Percentiles rank a stretch among this genome's conserved stretches.
phyloP scores from a whole-genome alignment of 148 eudicot genomes.

The Vaccinium myrtillus region DNA sequence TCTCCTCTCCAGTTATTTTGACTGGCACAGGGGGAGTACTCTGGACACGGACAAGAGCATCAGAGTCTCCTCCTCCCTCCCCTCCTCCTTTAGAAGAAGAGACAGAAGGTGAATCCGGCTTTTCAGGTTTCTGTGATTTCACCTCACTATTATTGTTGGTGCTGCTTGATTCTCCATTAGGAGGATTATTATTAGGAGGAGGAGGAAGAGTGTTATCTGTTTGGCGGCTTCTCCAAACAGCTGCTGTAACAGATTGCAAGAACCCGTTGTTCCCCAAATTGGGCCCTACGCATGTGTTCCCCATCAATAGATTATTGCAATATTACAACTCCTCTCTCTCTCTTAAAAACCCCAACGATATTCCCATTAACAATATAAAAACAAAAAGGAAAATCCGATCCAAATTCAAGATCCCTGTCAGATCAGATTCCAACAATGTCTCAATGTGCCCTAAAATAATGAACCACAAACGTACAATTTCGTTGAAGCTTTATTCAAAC shows the following conservation, averaged over 20 bases:
- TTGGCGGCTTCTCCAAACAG: slow-evolving; percentile 28
- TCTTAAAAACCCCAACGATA: too few species aligned
- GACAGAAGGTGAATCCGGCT: slow-evolving; percentile 12
- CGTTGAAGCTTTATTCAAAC: not conserved
- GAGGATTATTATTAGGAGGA: not conserved
- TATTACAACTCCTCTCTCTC: not conserved
- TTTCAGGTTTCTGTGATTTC: slow-evolving; percentile 8
- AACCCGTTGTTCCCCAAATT: slow-evolving; percentile 37
- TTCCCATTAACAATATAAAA: too few species aligned
- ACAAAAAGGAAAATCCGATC: too few species aligned
- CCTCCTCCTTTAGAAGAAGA: not conserved
- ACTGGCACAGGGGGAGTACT: slow-evolving; percentile 23
- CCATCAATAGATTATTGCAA: slow-evolving; percentile 25
- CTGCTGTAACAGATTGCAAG: slow-evolving; percentile 38
- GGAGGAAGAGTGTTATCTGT: slow-evolving; percentile 23
- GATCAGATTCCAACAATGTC: not conserved
- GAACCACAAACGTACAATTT: not conserved
- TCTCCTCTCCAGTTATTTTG: slow-evolving; percentile 14
- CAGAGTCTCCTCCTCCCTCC: not conserved
- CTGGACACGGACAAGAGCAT: slow-evolving; percentile 9
- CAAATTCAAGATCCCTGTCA: not conserved
- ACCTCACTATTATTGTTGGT: not conserved
- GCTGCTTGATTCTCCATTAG: slow-evolving; percentile 14
- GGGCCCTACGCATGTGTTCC: slow-evolving; percentile 38
- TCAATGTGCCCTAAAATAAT: not conserved